These are phyloP conservation scores for Micractinium sp. DNA, from an alignment of 139 green algal species.

Conservation along the genomic window DNA sequence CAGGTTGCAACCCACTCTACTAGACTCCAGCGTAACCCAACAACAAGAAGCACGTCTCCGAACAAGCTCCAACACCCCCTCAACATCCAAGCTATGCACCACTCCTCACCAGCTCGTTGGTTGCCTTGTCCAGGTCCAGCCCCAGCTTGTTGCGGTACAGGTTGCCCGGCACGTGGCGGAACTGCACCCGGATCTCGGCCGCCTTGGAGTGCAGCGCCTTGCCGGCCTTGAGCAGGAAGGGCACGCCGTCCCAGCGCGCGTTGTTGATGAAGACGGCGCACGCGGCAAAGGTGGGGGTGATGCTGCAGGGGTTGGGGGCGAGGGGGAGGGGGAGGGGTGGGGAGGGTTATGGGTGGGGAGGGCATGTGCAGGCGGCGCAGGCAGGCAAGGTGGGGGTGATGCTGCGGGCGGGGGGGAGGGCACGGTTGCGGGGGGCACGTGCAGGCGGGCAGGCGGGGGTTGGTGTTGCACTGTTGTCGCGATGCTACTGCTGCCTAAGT, in stretches of 20 bases:
- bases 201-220: slow-evolving; percentile 92
- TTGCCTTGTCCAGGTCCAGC: slow-evolving; percentile 78
- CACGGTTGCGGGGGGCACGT: too few relatives aligned
- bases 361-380: not conserved
- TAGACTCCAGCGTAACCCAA: not conserved
- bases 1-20: too few relatives aligned
- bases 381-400: not conserved
- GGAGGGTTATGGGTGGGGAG: not conserved
- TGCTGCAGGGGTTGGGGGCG: slow-evolving; percentile 44
- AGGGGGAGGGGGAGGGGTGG: not conserved
- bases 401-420: too few relatives aligned
- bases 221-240: slow-evolving; percentile 98
- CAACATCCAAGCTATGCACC: not conserved
- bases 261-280: slow-evolving; percentile 97
- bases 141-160: slow-evolving; percentile 86
- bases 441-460: too few relatives aligned
- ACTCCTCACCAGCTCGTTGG: slow-evolving; percentile 87
- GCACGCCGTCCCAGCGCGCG: slow-evolving; percentile 97
- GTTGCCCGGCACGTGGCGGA: slow-evolving; percentile 95
- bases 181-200: slow-evolving; percentile 98
- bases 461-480: too few relatives aligned
- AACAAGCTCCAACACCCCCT: too few relatives aligned
- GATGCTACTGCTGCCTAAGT: not conserved
- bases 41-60: not conserved
- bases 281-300: slow-evolving; percentile 95